A percentile compares a stretch with the other conserved stretches of the same genome.
Conservation (phyloP, 148 eudicot species). For the Rhododendron mucronatum region DNA sequence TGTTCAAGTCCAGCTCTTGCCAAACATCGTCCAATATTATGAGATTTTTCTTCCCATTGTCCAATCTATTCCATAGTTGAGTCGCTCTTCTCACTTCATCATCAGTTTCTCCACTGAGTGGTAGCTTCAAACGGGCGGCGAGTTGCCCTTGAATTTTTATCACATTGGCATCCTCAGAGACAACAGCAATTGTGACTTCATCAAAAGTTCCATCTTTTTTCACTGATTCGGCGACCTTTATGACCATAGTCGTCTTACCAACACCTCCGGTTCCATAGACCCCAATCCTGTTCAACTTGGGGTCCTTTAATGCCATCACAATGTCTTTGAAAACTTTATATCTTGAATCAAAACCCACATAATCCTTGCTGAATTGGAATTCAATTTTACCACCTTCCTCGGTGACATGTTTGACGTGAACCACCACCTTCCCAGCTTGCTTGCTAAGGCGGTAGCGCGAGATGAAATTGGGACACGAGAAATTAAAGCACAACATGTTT, state of each 20-base stretch:
- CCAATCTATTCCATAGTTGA: background rate
- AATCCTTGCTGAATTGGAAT: background rate
- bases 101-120: background rate
- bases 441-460: no score
- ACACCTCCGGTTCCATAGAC: background rate
- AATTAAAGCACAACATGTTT: no score
- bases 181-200: background rate
- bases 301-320: background rate
- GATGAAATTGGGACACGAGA: no score
- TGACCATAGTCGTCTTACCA: slow-evolving; percentile 3
- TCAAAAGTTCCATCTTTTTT: background rate
- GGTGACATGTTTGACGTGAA: no score
- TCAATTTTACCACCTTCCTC: no score
- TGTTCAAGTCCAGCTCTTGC: background rate
- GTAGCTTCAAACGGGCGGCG: background rate
- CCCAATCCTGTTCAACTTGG: background rate
- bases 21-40: background rate
- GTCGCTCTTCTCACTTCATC: background rate
- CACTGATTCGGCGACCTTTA: background rate
- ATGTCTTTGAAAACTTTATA: background rate
- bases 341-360: background rate
- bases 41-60: background rate
- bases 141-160: background rate
- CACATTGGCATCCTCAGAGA: background rate
- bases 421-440: no score